phyloP scores from a whole-genome alignment of 2,329 filamentous ascomycete species.

The Fusarium illudens region DNA sequence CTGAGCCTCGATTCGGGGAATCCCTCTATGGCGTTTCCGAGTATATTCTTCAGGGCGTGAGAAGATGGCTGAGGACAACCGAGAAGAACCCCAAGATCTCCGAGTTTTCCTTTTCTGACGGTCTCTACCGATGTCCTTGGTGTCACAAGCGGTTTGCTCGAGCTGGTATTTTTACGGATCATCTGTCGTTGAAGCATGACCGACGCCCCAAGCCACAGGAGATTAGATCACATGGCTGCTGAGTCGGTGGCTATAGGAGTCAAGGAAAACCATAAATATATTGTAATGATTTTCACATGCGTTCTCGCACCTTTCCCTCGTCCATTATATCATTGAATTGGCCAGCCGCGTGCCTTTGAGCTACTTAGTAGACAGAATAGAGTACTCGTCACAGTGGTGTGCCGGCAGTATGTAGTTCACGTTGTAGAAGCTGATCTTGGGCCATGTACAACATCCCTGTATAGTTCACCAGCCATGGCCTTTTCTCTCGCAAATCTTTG shows the following conservation, averaged over 20 bases:
- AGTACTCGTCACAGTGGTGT: too few relatives aligned
- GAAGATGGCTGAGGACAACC: neutral
- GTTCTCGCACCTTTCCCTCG: neutral
- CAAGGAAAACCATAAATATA: neutral
- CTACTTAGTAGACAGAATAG: too few relatives aligned
- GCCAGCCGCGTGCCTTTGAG: too few relatives aligned
- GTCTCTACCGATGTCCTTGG: conserved; percentile 1
- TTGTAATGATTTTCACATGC: neutral
- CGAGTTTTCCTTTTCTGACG: neutral
- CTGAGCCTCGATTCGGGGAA: neutral
- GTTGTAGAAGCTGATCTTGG: too few relatives aligned
- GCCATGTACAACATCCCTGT: too few relatives aligned
- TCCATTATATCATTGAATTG: neutral
- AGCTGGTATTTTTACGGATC: neutral
- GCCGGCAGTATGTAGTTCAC: too few relatives aligned
- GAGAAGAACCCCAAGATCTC: neutral
- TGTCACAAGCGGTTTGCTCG: neutral
- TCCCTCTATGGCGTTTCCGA: neutral
- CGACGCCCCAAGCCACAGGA: neutral
- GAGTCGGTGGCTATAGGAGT: neutral
- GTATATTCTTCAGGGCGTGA: neutral
- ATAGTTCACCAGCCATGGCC: neutral
- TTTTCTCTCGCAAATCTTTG: neutral
- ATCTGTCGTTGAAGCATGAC: neutral
- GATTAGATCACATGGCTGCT: neutral